Conservation (phyloP, 768 basidiomycete species). For the Cytidiella melzeri region DNA sequence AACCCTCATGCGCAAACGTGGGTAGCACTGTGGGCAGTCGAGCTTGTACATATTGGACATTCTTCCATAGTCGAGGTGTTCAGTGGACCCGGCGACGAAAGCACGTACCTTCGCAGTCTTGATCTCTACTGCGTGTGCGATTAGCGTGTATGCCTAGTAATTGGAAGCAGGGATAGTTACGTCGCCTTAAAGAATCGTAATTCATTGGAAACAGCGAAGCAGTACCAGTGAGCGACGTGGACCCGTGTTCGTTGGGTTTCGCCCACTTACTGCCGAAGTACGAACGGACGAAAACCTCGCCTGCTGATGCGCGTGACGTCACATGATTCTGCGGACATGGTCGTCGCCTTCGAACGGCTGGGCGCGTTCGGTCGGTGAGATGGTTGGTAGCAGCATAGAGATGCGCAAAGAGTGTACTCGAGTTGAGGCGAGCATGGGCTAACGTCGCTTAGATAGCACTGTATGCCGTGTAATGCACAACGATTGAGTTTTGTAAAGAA, state of each 20-base stretch:
- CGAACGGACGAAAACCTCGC: background rate
- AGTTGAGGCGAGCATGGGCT: too few species aligned
- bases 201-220: background rate
- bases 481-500: background rate
- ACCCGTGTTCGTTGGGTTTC: background rate
- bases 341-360: too few species aligned
- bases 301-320: background rate
- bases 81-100: too few species aligned
- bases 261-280: background rate
- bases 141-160: background rate
- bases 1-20: background rate
- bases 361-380: too few species aligned
- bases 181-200: background rate
- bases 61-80: too few species aligned
- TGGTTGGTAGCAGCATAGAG: too few species aligned
- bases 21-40: too few species aligned
- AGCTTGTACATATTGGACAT: too few species aligned
- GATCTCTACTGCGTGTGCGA: too few species aligned
- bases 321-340: too few species aligned
- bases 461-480: background rate
- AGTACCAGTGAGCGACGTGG: background rate
- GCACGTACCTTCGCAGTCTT: too few species aligned
- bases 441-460: background rate
- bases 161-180: background rate
- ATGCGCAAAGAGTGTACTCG: too few species aligned